These are phyloP conservation scores for Capsicum pubescens DNA, from an alignment of 257 asterid genomes.

Conservation along the genomic window DNA sequence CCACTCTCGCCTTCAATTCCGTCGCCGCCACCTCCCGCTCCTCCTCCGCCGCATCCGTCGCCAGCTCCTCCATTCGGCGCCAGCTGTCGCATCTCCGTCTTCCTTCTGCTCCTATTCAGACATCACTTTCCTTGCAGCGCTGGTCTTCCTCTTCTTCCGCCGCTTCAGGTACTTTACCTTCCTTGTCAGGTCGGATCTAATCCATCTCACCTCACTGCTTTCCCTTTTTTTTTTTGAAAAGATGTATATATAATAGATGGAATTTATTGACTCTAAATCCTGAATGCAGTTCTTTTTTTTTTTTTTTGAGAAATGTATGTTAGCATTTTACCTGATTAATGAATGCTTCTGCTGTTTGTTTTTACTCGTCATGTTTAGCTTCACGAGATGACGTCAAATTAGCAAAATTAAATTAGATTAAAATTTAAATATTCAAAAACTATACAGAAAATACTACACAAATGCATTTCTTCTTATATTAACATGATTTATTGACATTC, in stretches of 20 bases:
- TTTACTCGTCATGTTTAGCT: too few species aligned
- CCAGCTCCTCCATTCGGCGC: conserved; percentile 19
- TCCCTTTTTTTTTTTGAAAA: background rate
- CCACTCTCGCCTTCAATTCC: conserved; percentile 29
- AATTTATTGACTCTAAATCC: background rate
- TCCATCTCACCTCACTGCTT: background rate
- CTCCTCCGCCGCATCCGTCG: background rate
- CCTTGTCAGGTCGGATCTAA: background rate
- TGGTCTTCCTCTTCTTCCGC: conserved; percentile 24
- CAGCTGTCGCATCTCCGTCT: conserved; percentile 28
- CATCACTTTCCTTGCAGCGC: conserved; percentile 26
- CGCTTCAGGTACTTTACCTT: conserved; percentile 19
- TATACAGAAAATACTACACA: too few species aligned
- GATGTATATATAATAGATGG: background rate
- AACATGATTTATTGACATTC: too few species aligned
- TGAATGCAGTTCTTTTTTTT: background rate
- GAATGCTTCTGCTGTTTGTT: too few species aligned
- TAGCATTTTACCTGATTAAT: background rate
- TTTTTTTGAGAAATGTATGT: background rate
- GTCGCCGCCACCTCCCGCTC: conserved; percentile 26
- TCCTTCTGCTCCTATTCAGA: conserved; percentile 9
- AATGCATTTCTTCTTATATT: too few species aligned
- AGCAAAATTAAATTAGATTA: too few species aligned
- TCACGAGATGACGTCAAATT: too few species aligned
- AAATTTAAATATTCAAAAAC: too few species aligned